Evolutionary conservation across 768 basidiomycete genomes (phyloP).

Genomic region (Suillus subluteus): DNA sequence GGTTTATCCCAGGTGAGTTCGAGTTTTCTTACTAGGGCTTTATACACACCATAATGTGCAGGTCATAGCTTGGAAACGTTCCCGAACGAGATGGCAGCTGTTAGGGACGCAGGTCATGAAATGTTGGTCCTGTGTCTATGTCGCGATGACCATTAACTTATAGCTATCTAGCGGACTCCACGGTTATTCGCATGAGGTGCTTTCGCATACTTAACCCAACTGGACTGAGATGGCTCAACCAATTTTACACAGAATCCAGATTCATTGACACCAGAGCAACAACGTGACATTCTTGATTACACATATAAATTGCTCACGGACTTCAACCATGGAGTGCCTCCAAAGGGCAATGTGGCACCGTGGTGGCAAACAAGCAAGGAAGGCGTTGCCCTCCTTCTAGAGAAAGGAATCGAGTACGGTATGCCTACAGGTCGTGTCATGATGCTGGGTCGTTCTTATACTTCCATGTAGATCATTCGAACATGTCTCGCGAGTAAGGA

Average conservation of each 20-base stretch:
- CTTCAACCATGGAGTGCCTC: constrained; percentile 59
- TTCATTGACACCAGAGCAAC: constrained; percentile 61
- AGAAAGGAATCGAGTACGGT: constrained; percentile 76
- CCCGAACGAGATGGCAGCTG: constrained; percentile 63
- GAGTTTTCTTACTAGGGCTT: neutral
- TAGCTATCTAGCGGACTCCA: constrained; percentile 50
- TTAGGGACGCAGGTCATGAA: constrained; percentile 72
- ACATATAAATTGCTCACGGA: constrained; percentile 61
- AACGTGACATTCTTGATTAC: constrained; percentile 66
- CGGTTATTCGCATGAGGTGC: constrained; percentile 67
- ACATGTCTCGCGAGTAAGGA: constrained; percentile 50
- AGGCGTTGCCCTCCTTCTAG: constrained; percentile 64
- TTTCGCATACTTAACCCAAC: constrained; percentile 6
- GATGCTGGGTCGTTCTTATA: constrained; percentile 13
- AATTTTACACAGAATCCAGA: constrained; percentile 51
- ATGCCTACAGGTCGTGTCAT: constrained; percentile 8
- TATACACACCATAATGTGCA: constrained; percentile 19
- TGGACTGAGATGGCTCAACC: neutral
- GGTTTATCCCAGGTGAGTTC: constrained; percentile 67
- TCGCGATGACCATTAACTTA: neutral
- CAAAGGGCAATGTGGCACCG: constrained; percentile 66
- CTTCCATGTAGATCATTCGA: constrained; percentile 49
- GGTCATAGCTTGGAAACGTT: constrained; percentile 75
- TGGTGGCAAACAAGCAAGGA: constrained; percentile 79
- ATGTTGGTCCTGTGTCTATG: constrained; percentile 39